phyloP scores from a whole-genome alignment of 768 basidiomycete genomes.

The Psilocybe azurescens region DNA sequence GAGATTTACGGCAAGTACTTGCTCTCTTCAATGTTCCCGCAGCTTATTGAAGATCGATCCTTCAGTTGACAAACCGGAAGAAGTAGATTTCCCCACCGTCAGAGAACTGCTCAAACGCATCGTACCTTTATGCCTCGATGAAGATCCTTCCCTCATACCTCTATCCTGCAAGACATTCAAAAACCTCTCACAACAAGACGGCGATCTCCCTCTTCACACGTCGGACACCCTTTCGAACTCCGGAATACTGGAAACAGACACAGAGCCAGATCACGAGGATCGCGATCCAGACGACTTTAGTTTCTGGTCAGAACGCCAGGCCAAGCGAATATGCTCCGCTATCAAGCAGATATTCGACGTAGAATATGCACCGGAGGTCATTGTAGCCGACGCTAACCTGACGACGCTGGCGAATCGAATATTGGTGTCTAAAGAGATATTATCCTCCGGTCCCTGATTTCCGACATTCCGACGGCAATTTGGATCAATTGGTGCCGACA shows the following conservation, averaged over 20 bases:
- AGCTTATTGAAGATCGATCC: slow-evolving; percentile 4
- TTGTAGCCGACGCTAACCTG: slow-evolving; percentile 94
- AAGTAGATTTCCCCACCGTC: slow-evolving; percentile 68
- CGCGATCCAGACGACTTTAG: slow-evolving; percentile 91
- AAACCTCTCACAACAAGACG: slow-evolving; percentile 4
- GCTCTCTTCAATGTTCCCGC: slow-evolving; percentile 3
- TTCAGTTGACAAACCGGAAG: slow-evolving; percentile 71
- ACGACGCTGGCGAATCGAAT: slow-evolving; percentile 85
- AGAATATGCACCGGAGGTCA: slow-evolving; percentile 88
- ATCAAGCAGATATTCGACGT: slow-evolving; percentile 86
- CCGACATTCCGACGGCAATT: neutral
- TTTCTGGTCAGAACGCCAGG: slow-evolving; percentile 92
- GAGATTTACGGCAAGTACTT: slow-evolving; percentile 81
- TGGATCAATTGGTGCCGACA: neutral
- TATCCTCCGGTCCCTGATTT: slow-evolving; percentile 27
- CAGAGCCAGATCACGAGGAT: slow-evolving; percentile 40
- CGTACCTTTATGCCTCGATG: slow-evolving; percentile 87
- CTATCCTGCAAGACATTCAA: slow-evolving; percentile 53
- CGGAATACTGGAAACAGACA: slow-evolving; percentile 13
- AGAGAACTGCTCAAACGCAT: slow-evolving; percentile 72
- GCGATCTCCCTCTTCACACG: slow-evolving; percentile 12
- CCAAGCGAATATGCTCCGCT: slow-evolving; percentile 82
- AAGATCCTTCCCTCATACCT: slow-evolving; percentile 83
- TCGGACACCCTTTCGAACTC: slow-evolving; percentile 19
- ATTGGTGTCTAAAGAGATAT: slow-evolving; percentile 72